Conservation (phyloP, 139 green algal genomes). For the Pseudopediastrum boryanum region DNA sequence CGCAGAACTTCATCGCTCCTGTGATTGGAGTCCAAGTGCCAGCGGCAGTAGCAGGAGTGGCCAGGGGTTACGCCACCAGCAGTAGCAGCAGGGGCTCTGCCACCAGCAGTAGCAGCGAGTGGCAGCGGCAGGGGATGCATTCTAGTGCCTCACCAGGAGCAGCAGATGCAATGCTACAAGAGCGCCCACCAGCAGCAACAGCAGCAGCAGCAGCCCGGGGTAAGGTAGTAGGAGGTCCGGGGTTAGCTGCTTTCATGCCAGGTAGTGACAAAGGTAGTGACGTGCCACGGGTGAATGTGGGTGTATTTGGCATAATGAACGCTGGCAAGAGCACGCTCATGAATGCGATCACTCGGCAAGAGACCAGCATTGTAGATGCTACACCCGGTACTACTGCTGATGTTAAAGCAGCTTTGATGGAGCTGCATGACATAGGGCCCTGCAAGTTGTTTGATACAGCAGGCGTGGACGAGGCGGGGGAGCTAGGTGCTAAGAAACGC, state of each 20-base stretch:
- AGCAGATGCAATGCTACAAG: slow-evolving; percentile 1
- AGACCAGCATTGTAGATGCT: slow-evolving; percentile 70
- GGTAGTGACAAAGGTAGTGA: slow-evolving; percentile 49
- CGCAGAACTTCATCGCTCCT: slow-evolving; percentile 50
- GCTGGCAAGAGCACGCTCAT: slow-evolving; percentile 72
- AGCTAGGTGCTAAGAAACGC: slow-evolving; percentile 63
- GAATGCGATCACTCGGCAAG: slow-evolving; percentile 71
- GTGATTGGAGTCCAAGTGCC: slow-evolving; percentile 18
- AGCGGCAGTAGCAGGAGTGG: neutral
- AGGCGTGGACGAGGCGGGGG: slow-evolving; percentile 16
- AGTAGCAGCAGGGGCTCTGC: neutral
- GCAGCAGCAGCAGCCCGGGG: neutral
- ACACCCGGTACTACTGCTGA: slow-evolving; percentile 66
- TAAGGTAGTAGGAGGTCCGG: neutral
- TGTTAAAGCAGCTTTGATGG: slow-evolving; percentile 61
- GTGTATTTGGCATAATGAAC: slow-evolving; percentile 77
- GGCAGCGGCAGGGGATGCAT: neutral
- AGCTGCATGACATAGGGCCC: slow-evolving; percentile 69
- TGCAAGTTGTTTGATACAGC: slow-evolving; percentile 74
- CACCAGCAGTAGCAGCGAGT: neutral
- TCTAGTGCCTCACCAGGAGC: neutral
- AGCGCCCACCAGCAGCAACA: slow-evolving; percentile 15
- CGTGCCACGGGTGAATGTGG: slow-evolving; percentile 67
- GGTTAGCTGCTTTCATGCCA: neutral
- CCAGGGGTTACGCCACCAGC: neutral